Base-by-base conservation (phyloP, 129 eudicot genomes). In the Escallonia herrerae region DNA sequence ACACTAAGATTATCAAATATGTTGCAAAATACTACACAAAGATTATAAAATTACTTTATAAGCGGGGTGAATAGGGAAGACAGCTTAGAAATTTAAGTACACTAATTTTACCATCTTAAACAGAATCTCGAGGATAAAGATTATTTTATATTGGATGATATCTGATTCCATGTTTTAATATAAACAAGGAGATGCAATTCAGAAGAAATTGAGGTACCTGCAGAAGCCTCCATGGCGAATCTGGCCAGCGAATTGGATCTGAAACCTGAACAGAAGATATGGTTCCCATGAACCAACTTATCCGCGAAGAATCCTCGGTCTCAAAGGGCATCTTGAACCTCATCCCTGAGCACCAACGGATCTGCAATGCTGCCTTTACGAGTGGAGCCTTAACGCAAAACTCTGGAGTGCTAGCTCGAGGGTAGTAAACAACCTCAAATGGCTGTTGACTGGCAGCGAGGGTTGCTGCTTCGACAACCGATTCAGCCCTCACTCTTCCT, bases 251-350 rank as follows among this genome's bases (percentile, higher is more conserved):
- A 68, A 86, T 74, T 4, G 96, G 87, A 67, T 93, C 99, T 5
- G 86, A 77, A 63, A 89, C 96, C 70, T 89, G 96, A 63, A 93
- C 87, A 8, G 89, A 75, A 0, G 99, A 89, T 47, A 93, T 82
- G 1, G 95, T 89, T 48, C 99, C 99, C 99, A 93, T 93, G 46
- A 93, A 93, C 99, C 99, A 93, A 74, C 96, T 93, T 55, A 93
- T 89, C 22, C 96, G 67, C 3, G 99, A 93, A 1, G 99, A 86
- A 74, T 93, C 99, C 80, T 93, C 99, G 0, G 99, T 93, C 63
- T 93, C 99, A 67, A 93, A 89, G 15, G 96, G 91, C 99, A 93
- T 93, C 74, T 93, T 93, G 64, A 93, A 93, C 76, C 99, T 81
- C 99, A 93, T 93, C 58, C 96, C 96, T 1, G 89, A 76, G 60